Evolutionary conservation across 2,329 filamentous ascomycete species (phyloP).

Genomic region (Stemphylium lycopersici): DNA sequence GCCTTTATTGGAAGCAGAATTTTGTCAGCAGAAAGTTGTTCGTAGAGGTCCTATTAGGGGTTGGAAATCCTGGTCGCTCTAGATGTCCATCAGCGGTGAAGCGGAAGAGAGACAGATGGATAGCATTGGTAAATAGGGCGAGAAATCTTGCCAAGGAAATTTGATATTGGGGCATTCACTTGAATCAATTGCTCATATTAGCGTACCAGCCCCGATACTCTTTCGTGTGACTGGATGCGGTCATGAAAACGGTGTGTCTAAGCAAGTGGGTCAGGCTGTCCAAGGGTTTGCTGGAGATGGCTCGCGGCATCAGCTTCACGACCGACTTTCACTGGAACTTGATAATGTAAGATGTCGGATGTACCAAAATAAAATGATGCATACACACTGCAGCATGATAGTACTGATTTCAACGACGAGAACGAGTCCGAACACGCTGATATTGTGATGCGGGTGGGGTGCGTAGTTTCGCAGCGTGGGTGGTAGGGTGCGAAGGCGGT

Average conservation of each 20-base stretch:
- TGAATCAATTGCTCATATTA: not conserved
- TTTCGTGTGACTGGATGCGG: conserved; percentile 20
- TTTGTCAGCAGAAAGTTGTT: not conserved
- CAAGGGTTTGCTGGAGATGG: conserved; percentile 36
- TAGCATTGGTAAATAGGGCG: not conserved
- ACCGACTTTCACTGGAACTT: conserved; percentile 16
- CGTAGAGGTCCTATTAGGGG: not conserved
- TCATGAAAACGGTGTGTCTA: conserved; percentile 20
- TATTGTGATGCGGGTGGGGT: conserved; percentile 44
- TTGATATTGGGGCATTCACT: conserved; percentile 16
- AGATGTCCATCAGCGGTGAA: not conserved
- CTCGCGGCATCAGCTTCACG: conserved; percentile 32
- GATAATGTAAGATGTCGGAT: conserved; percentile 14
- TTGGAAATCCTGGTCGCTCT: not conserved
- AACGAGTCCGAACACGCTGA: conserved; percentile 71
- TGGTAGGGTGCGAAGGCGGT: conserved; percentile 35
- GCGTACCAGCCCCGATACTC: conserved; percentile 6
- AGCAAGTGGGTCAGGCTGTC: conserved; percentile 42
- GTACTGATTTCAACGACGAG: conserved; percentile 53
- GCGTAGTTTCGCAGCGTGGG: conserved; percentile 36
- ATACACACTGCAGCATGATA: conserved; percentile 17
- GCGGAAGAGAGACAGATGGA: not conserved
- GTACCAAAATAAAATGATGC: conserved; percentile 9
- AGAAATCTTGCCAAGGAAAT: conserved; percentile 7
- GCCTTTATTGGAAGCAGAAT: not conserved